These are phyloP conservation scores for Fusarium fracticaudum DNA, from an alignment of 2,329 filamentous ascomycete species.

Conservation along the genomic window DNA sequence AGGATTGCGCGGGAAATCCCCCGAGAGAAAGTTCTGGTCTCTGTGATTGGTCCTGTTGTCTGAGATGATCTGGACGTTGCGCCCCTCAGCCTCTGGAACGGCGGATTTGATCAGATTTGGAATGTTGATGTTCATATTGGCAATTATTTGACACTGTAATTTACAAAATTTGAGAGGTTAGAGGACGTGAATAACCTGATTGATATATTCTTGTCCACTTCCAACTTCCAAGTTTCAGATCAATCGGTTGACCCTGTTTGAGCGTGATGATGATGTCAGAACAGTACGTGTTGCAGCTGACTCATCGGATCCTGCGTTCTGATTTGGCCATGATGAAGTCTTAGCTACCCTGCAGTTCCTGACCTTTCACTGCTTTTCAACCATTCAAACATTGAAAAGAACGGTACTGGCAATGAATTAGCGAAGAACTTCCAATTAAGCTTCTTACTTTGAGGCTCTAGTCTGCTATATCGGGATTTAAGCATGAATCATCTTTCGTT, in stretches of 20 bases:
- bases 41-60: constrained; percentile 50
- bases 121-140: constrained; percentile 42
- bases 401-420: accelerated
- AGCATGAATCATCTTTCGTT: accelerated
- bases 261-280: constrained; percentile 30
- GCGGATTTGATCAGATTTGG: constrained; percentile 45
- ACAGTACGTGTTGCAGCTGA: background rate
- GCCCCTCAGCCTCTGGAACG: constrained; percentile 45
- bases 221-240: constrained; percentile 31
- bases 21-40: constrained; percentile 54
- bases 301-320: background rate
- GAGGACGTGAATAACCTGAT: background rate
- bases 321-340: background rate
- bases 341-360: background rate
- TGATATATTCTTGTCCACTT: constrained; percentile 19
- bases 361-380: background rate
- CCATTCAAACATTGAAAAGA: accelerated
- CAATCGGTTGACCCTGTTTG: constrained; percentile 9
- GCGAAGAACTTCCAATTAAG: accelerated
- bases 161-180: accelerated
- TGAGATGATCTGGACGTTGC: constrained; percentile 45
- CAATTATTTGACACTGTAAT: background rate
- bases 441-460: accelerated
- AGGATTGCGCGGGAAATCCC: constrained; percentile 49
- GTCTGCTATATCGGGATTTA: accelerated